Evolutionary conservation across 2,329 filamentous ascomycete genomes (phyloP), one percentile per base, ranked within the genome.

Genomic region (Pseudohalonectria lignicola): DNA sequence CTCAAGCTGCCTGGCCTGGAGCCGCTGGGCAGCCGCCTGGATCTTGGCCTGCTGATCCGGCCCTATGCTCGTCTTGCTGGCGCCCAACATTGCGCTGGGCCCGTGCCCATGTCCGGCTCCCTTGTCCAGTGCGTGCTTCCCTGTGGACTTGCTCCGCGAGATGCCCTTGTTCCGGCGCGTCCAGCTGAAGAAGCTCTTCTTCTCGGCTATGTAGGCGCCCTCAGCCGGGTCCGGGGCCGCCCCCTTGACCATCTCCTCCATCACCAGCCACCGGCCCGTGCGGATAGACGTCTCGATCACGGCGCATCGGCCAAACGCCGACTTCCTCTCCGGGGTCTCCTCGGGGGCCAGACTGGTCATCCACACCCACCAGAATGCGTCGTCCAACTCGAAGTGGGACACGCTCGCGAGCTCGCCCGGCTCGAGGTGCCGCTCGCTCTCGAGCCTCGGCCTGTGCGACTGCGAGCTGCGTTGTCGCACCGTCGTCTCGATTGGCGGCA

Each of bases 291-390:
- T 96, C 58, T 98, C 92, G 33, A 96, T 74, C 29, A 98, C 71
- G 16, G 92, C 86, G 53, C 92, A 98, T 45, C 92, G 76, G 28
- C 92, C 92, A 56, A 98, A 98, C 1, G 88, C 86, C 5, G 88
- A 82, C 56, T 98, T 98, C 43, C 92, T 78, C 34, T 81, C 73
- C 0, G 78, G 61, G 0, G 88, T 84, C 62, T 98, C 92, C 52
- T 98, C 92, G 1, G 79, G 83, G 2, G 90, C 87, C 51, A 98
- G 65, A 67, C 90, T 96, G 49, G 79, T 93, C 71, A 98, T 96
- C 92, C 92, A 98, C 4, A 96, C 92, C 90, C 92, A 96, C 92
- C 92, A 98, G 59, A 98, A 98, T 1, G 87, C 82, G 56, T 96
- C 90, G 50, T 98, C 92, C 5, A 98, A 69, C 45, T 92, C 81